Base-by-base conservation (phyloP, 305 asterid species). In the Solanum aculeatissimum region DNA sequence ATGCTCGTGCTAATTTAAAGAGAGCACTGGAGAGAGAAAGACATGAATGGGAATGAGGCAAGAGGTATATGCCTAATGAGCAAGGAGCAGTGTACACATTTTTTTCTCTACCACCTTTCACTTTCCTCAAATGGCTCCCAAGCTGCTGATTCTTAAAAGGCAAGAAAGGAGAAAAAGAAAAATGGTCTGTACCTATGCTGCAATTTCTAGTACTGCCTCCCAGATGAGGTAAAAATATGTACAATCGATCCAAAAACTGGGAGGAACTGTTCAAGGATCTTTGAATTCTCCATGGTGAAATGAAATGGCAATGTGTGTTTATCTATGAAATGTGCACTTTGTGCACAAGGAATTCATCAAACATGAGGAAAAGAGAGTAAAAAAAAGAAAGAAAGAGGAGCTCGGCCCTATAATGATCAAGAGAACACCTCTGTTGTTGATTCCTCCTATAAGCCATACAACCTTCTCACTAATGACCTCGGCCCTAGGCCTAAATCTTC, bases 401-500 rank as follows among this genome's bases (percentile, higher is more conserved):
- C 14, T 14, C 21, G 80, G 65, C 66, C 87, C 18, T 86, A 84
- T 80, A 88, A 83, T 80, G 91, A 90, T 7, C 86, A 47, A 84
- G 83, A 63, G 18, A 62, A 60, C 25, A 55, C 27, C 42, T 77
- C 72, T 65, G 65, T n/a, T 57, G 88, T n/a, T 62, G 89, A 86
- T 83, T 85, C 88, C 21, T 89, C 91, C 74, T 11, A 72, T 69
- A 90, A 89, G 84, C 91, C 86, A 19, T 93, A 91, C 83, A 94
- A 94, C 70, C 95, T 95, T 81, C 63, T 85, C 83, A 92, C 85
- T 49, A 89, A 90, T 88, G 90, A 84, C 86, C 91, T 87, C 43
- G 86, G 94, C 63, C 95, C 97, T 0, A 88, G 98, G 92, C 98
- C 98, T 54, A 90, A 88, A 83, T 86, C 87, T 94, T 77, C 93